Base-by-base conservation (phyloP, 768 basidiomycete genomes). In the Kwoniella shandongensis region DNA sequence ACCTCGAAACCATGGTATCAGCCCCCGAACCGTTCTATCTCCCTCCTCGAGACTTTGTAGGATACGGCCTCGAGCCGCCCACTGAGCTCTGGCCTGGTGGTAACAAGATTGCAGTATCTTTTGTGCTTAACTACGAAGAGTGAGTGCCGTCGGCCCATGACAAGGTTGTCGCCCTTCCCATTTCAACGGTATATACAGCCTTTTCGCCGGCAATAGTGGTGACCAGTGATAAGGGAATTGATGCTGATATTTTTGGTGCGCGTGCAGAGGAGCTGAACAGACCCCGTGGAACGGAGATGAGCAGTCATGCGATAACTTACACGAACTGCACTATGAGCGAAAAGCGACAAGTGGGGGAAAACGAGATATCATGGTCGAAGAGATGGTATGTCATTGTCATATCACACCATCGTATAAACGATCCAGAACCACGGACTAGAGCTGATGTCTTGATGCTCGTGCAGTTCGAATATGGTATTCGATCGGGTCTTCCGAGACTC, bases 221-320 rank as follows among this genome's bases (percentile, higher is more conserved):
- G 13, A 13, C 32, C 6, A 32, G 32, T 6, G 32, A 13, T 6
- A 32, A 32, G 32, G 13, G 13, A 6, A 6, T 6, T 32, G 7
- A 32, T 6, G 13, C n/a, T 54, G 15, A 44, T 17, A 40, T 22
- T 25, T 25, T 6, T 32, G n/a, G 7, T 42, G 6, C 32, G 5
- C 29, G 12, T 29, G 26, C 26, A 51, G 59, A 51, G 56, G 62
- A 8, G 62, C 62, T 1, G 68, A 70, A 44, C 51, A 57, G 23
- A 67, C 62, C 18, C 56, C 60, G 11, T 70, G 65, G 68, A 70
- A 70, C 49, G 68, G 65, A 7, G 68, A 67, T 47, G 47, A 62
- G 17, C 29, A 40, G 20, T 59, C 56, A 11, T 59, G 57, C 32
- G 57, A 54, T 23, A 50, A 41, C 30, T 51, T 70, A 10, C 59